Base-by-base conservation (phyloP, 1,284 basidiomycete species). In the Naganishia liquefaciens region DNA sequence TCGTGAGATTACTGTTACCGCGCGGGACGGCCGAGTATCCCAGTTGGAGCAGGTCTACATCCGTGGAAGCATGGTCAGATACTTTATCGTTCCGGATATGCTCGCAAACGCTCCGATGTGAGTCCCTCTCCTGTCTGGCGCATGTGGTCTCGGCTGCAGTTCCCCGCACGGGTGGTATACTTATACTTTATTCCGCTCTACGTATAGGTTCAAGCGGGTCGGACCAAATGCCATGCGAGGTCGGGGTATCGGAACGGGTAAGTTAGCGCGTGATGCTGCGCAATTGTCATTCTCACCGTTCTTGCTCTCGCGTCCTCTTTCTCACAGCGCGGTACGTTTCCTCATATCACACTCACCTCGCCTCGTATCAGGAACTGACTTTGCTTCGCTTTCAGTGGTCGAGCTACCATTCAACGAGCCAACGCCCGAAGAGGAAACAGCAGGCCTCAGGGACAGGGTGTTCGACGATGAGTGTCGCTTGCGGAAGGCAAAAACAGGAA, bases 71-170 rank as follows among this genome's bases (percentile, higher is more conserved):
- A 97, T 98, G 91, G 77, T 79, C 66, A 67, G 77, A 73, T 98
- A 98, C 84, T 95, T 98, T 82, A 97, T 99, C 77, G 96, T 99
- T 28, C 96, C 96, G 54, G 96, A 99, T 80, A 97, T 99, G 89
- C 84, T 99, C 71, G 91, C 97, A 76, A 97, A 99, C 78, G 96
- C 96, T 28, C 96, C 96, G 23, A 99, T 99, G 96, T 95, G 76
- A 80, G 90, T 83, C 43, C 39, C 52, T 5, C 17, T 52, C 40
- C 21, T 43, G 37, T 19, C 11, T 39, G 53, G 7, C 39, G 30
- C 30, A 39, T 40, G 2, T 9, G 7, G 33, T 37, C 33, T 7
- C 13, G 4, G 13, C 1, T 37, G 33, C 33, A 13, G 33, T 13
- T 37, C 33, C 10, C 13, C 33, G 6, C 11, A 21, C 19, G 30